phyloP scores from a whole-genome alignment of 192 early-diverging fungal species.

The Backusella westeae region DNA sequence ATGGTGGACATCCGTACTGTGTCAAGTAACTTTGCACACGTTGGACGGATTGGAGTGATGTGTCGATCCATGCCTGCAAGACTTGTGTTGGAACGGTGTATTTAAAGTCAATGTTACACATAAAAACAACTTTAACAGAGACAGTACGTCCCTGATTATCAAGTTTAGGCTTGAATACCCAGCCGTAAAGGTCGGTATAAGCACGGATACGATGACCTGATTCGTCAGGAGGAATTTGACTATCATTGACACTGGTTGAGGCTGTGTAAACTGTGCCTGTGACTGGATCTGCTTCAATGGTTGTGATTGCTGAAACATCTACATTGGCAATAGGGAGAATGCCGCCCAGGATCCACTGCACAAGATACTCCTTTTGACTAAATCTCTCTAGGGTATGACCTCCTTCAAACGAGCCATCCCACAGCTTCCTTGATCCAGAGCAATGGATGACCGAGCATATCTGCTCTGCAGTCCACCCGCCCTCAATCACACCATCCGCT shows the following conservation, averaged over 20 bases:
- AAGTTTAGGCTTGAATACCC: conserved; percentile 45
- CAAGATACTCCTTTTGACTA: conserved; percentile 48
- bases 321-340: conserved; percentile 23
- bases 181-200: conserved; percentile 44
- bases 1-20: conserved; percentile 52
- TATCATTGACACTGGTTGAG: conserved; percentile 45
- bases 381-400: conserved; percentile 46
- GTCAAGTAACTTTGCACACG: conserved; percentile 43
- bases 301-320: conserved; percentile 45
- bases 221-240: conserved; percentile 44
- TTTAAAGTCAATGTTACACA: conserved; percentile 41
- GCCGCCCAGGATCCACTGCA: conserved; percentile 22
- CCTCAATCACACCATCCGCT: conserved; percentile 45
- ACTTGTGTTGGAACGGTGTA: conserved; percentile 38
- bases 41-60: conserved; percentile 33
- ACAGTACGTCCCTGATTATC: conserved; percentile 39
- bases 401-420: conserved; percentile 52
- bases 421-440: conserved; percentile 46
- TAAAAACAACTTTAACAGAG: conserved; percentile 40
- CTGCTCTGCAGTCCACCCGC: conserved; percentile 52
- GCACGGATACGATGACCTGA: conserved; percentile 40
- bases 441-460: conserved; percentile 47
- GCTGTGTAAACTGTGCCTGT: conserved; percentile 44
- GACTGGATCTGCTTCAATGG: conserved; percentile 48
- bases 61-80: conserved; percentile 26